Evolutionary conservation across 108 stramenopile genomes (phyloP).

Genomic region (Stephanodiscus minutulus): DNA sequence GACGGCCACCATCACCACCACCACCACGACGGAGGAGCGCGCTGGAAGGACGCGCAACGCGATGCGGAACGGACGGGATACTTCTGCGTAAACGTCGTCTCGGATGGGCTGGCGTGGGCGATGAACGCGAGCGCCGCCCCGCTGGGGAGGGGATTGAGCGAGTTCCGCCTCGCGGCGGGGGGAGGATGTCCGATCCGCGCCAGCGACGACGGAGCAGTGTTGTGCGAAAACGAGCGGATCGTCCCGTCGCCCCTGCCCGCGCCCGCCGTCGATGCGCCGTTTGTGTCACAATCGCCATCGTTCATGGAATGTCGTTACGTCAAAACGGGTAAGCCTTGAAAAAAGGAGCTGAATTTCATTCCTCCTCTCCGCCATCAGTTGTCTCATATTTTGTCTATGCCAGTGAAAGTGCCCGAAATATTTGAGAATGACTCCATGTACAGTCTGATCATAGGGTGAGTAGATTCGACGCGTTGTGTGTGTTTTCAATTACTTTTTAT

Average conservation of each 20-base stretch:
- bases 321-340: slow-evolving; percentile 7
- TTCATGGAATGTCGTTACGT: slow-evolving; percentile 33
- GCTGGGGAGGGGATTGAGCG: slow-evolving; percentile 30
- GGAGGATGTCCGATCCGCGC: background rate
- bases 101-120: slow-evolving; percentile 27
- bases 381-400: too few species aligned
- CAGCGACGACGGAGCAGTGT: background rate
- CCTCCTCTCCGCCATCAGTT: too few species aligned
- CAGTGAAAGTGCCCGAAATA: slow-evolving; percentile 22
- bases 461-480: background rate
- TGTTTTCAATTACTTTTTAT: background rate
- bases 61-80: slow-evolving; percentile 32
- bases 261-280: slow-evolving; percentile 20
- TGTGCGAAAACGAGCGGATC: background rate
- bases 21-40: background rate
- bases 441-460: slow-evolving; percentile 32
- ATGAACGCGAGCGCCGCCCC: slow-evolving; percentile 40
- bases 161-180: slow-evolving; percentile 23
- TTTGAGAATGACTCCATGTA: slow-evolving; percentile 22
- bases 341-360: background rate
- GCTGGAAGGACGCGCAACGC: slow-evolving; percentile 34
- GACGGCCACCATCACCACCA: too few species aligned
- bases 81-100: slow-evolving; percentile 36
- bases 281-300: slow-evolving; percentile 16
- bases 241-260: slow-evolving; percentile 23